Evolutionary conservation across 352 stramenopile species (phyloP).

Genomic region (Pythium biforme): DNA sequence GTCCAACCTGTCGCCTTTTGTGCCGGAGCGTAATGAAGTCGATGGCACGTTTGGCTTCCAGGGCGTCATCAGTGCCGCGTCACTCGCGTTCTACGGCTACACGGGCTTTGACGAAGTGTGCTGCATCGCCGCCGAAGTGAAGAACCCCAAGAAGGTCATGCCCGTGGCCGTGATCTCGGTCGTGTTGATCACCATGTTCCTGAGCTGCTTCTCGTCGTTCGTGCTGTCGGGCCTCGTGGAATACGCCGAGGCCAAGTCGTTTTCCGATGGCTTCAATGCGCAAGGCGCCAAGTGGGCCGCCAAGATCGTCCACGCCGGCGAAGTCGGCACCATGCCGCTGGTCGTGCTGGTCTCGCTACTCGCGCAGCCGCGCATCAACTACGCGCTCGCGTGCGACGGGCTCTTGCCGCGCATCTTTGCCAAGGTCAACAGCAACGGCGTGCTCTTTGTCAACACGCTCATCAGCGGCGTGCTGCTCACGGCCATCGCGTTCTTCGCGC

Average conservation of each 20-base stretch:
- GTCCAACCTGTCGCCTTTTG: conserved; percentile 83
- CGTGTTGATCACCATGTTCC: conserved; percentile 68
- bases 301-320: conserved; percentile 51
- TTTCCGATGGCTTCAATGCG: conserved; percentile 45
- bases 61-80: conserved; percentile 78
- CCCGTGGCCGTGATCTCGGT: conserved; percentile 81
- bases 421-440: conserved; percentile 76
- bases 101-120: conserved; percentile 96
- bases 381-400: conserved; percentile 91
- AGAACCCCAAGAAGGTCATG: conserved; percentile 73
- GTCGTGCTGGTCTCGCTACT: conserved; percentile 93
- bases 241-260: conserved; percentile 28
- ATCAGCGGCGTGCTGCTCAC: conserved; percentile 68
- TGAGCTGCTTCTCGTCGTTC: conserved; percentile 76
- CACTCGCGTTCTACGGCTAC: conserved; percentile 92
- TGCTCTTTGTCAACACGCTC: conserved; percentile 78
- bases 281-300: conserved; percentile 42
- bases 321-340: conserved; percentile 88
- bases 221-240: conserved; percentile 81
- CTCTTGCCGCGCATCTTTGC: conserved; percentile 91
- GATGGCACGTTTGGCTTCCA: conserved; percentile 37
- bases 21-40: conserved; percentile 42
- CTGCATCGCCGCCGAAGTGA: conserved; percentile 82
- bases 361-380: conserved; percentile 92
- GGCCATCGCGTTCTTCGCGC: conserved; percentile 63